phyloP scores from a whole-genome alignment of 495 filamentous ascomycete species.

The Aspergillus olivimuriae region DNA sequence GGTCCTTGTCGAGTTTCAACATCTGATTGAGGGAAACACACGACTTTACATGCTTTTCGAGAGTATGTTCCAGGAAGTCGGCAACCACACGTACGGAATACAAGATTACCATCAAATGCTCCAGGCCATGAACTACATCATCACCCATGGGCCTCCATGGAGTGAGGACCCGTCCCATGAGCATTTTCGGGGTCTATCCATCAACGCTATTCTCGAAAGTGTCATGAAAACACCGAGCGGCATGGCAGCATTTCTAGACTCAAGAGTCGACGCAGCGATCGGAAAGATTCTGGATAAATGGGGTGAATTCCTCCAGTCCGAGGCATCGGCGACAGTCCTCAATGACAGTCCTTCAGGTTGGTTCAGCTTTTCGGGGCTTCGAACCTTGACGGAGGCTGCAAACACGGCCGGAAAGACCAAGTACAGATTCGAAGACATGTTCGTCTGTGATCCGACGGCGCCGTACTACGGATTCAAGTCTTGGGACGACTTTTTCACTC shows the following conservation, averaged over 20 bases:
- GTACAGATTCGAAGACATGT: constrained; percentile 9
- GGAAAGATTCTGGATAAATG: constrained; percentile 60
- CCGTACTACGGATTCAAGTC: constrained; percentile 51
- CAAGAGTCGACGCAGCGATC: constrained; percentile 55
- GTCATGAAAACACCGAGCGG: constrained; percentile 61
- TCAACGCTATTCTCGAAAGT: constrained; percentile 61
- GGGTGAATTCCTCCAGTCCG: constrained; percentile 50
- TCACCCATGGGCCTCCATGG: constrained; percentile 54
- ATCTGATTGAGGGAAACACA: constrained; percentile 34
- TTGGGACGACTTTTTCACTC: constrained; percentile 71
- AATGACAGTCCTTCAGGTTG: constrained; percentile 43
- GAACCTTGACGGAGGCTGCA: constrained; percentile 24
- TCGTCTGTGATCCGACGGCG: constrained; percentile 17
- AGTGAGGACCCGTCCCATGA: constrained; percentile 38
- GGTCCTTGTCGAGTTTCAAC: constrained; percentile 29
- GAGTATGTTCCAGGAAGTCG: constrained; percentile 58
- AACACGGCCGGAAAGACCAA: background rate
- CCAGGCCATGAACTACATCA: constrained; percentile 52
- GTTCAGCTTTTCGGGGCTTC: constrained; percentile 42
- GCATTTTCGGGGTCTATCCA: constrained; percentile 57
- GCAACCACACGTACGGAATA: constrained; percentile 33
- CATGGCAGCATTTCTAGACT: constrained; percentile 54
- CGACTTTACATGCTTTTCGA: constrained; percentile 24
- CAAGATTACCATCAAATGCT: constrained; percentile 58
- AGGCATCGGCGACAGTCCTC: constrained; percentile 51